phyloP scores from a whole-genome alignment of 768 basidiomycete genomes.

The Lepiota venenata region DNA sequence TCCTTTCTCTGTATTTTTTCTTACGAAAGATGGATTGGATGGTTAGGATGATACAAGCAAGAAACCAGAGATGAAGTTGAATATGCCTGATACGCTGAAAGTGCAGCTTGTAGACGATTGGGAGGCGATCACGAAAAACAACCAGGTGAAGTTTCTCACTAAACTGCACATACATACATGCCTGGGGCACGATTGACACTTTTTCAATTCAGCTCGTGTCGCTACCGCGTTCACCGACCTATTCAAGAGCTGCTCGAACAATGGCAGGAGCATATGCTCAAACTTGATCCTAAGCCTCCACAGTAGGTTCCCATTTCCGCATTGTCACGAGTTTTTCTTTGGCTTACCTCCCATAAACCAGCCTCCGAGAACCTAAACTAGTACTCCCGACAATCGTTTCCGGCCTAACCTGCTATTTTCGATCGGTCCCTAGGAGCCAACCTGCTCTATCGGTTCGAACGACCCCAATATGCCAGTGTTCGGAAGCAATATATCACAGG shows the following conservation, averaged over 20 bases:
- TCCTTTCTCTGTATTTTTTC: slow-evolving; percentile 5
- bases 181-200: neutral
- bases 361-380: slow-evolving; percentile 65
- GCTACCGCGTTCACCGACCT: slow-evolving; percentile 74
- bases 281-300: slow-evolving; percentile 36
- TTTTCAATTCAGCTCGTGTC: slow-evolving; percentile 64
- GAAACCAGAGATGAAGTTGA: slow-evolving; percentile 88
- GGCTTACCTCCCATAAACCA: no score
- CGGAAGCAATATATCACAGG: slow-evolving; percentile 73
- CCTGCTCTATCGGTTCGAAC: slow-evolving; percentile 91
- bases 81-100: slow-evolving; percentile 88
- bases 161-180: neutral
- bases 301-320: slow-evolving; percentile 33
- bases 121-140: slow-evolving; percentile 95
- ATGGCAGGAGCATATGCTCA: slow-evolving; percentile 64
- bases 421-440: slow-evolving; percentile 88
- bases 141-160: slow-evolving; percentile 60
- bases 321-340: neutral
- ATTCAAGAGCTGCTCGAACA: slow-evolving; percentile 75
- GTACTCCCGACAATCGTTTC: slow-evolving; percentile 79
- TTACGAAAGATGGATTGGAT: no score
- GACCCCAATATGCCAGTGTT: slow-evolving; percentile 86
- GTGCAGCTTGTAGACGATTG: slow-evolving; percentile 92
- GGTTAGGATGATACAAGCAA: slow-evolving; percentile 69
- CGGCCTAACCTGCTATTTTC: slow-evolving; percentile 88